Conservation (phyloP, 768 basidiomycete genomes). For the Strobilomyces confusus region DNA sequence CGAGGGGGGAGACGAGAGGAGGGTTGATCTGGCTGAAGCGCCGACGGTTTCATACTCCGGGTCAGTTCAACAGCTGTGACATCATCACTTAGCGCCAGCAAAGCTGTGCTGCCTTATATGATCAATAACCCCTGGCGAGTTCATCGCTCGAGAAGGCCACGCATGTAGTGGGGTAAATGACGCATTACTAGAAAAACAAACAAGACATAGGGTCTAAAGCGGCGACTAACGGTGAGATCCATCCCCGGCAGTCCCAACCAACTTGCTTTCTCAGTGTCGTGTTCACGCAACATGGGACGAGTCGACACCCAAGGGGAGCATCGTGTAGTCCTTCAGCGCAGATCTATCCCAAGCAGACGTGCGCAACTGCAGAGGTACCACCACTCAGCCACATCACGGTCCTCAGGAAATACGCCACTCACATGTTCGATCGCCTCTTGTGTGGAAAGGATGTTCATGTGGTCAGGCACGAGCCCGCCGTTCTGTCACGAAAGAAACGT, state of each 20-base stretch:
- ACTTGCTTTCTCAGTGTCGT: conserved; percentile 2
- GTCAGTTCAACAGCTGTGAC: too few species aligned
- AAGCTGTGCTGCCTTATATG: background rate
- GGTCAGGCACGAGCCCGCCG: conserved; percentile 54
- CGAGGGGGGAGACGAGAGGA: background rate
- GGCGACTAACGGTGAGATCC: background rate
- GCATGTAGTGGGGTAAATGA: background rate
- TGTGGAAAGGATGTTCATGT: conserved; percentile 71
- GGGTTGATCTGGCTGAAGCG: background rate
- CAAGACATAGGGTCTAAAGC: background rate
- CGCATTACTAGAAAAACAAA: background rate
- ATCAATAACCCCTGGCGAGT: background rate
- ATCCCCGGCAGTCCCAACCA: background rate
- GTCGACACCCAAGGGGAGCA: conserved; percentile 57
- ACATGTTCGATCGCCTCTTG: conserved; percentile 60
- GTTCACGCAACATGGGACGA: conserved; percentile 19
- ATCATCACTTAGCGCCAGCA: too few species aligned
- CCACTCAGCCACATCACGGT: conserved; percentile 1
- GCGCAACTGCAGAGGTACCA: conserved; percentile 40
- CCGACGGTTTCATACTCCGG: background rate
- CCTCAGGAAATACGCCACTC: background rate
- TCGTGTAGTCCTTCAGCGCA: conserved; percentile 43
- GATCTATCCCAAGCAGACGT: conserved; percentile 48
- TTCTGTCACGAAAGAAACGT: conserved; percentile 36
- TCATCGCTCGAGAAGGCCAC: too few species aligned